Evolutionary conservation across 2,329 filamentous ascomycete species (phyloP).

Genomic region (Epichloe hybrida): DNA sequence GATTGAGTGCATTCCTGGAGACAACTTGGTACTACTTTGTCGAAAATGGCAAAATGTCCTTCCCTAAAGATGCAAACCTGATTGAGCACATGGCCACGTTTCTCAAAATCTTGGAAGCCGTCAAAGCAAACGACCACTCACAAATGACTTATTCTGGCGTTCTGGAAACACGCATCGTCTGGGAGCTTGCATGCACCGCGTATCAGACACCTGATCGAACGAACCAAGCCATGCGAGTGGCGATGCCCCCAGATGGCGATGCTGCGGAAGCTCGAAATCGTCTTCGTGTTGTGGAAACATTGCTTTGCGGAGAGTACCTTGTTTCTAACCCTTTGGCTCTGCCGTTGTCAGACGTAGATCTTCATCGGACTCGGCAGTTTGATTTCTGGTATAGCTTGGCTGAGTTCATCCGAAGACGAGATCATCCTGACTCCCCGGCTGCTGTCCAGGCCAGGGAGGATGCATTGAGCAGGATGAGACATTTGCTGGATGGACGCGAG

Average conservation of each 20-base stretch:
- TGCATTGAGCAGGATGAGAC: slow-evolving; percentile 50
- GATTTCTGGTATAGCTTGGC: slow-evolving; percentile 76
- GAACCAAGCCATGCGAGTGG: slow-evolving; percentile 18
- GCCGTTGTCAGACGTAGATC: slow-evolving; percentile 36
- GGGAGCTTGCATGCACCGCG: slow-evolving; percentile 41
- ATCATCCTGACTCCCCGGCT: slow-evolving; percentile 35
- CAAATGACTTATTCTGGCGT: slow-evolving; percentile 40
- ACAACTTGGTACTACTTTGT: slow-evolving; percentile 62
- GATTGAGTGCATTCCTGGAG: slow-evolving; percentile 65
- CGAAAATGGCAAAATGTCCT: slow-evolving; percentile 30
- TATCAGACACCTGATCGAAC: slow-evolving; percentile 25
- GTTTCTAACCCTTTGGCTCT: slow-evolving; percentile 39
- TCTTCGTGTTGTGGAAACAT: slow-evolving; percentile 60
- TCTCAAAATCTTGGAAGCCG: slow-evolving; percentile 38
- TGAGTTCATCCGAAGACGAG: slow-evolving; percentile 45
- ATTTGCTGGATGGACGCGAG: slow-evolving; percentile 64
- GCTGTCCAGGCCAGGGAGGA: slow-evolving; percentile 49
- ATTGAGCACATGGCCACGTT: slow-evolving; percentile 55
- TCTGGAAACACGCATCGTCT: slow-evolving; percentile 46
- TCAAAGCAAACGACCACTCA: slow-evolving; percentile 34
- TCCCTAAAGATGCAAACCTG: slow-evolving; percentile 40
- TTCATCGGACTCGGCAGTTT: slow-evolving; percentile 47
- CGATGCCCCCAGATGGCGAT: slow-evolving; percentile 42
- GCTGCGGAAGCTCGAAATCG: slow-evolving; percentile 52
- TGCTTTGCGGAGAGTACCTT: slow-evolving; percentile 61